Evolutionary conservation across 768 basidiomycete genomes (phyloP), one percentile per base, ranked within the genome.

Genomic region (Mycena vitilis): DNA sequence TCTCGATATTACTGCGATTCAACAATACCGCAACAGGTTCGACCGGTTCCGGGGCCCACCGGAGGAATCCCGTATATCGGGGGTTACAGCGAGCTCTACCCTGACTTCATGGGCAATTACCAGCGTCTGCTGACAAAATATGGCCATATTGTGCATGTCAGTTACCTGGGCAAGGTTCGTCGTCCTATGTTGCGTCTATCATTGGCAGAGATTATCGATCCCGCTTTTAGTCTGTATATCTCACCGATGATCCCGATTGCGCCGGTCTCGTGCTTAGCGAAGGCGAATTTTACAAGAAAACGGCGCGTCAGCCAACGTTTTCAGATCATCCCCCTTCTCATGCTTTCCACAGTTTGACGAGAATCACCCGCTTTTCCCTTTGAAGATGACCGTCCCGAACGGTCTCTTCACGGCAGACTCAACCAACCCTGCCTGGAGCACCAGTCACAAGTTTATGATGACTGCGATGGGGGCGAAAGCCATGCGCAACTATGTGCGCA

Each of bases 371-470:
- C 56, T 70, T 8, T 63, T 70, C 56, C 69, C 69, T 0, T 37
- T 70, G 11, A 63, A 66, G 42, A 58, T 55, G 65, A 52, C 18
- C 16, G 7, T 70, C 42, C 69, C 60, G 1, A 70, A 70, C 45
- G 69, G 69, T 10, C 56, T 70, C 2, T 70, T 70, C 65, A 70
- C 69, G 36, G 49, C 69, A 4, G 69, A 70, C 61, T 63, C 69
- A 23, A 63, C 23, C 23, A 60, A 66, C 56, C 69, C 69, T 2
- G n/a, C 44, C 5, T 70, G 69, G 69, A 66, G 65, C 20, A 70
- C 61, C 9, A 57, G 60, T 22, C 69, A 70, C 47, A 71, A 71
- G n/a, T 71, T 71, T 58, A 71, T 71, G 70, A 71, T 71, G 70
- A 71, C 70, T 16, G 70, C 70, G 2, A 71, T 71, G 70, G 70